phyloP scores from a whole-genome alignment of 495 filamentous ascomycete species.

The Aspergillus cristatus region DNA sequence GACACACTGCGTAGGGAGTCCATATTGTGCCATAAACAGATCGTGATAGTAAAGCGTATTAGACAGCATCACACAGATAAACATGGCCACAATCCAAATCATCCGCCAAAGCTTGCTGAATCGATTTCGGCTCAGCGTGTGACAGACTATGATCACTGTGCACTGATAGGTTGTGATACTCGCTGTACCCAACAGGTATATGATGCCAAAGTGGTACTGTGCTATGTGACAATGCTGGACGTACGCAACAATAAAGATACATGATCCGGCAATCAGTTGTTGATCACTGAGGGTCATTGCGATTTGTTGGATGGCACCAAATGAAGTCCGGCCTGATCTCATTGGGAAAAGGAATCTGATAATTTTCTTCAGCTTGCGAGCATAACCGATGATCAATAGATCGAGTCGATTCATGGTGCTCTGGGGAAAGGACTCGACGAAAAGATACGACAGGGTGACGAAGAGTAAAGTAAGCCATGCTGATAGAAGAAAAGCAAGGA shows the following conservation, averaged over 20 bases:
- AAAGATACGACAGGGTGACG: not conserved
- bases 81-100: too few species aligned
- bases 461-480: not conserved
- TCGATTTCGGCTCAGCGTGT: too few species aligned
- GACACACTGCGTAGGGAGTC: not conserved
- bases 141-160: too few species aligned
- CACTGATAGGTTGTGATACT: too few species aligned
- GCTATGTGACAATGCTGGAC: too few species aligned
- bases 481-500: not conserved
- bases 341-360: not conserved
- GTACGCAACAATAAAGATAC: too few species aligned
- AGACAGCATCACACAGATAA: too few species aligned
- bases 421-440: not conserved
- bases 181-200: too few species aligned
- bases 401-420: not conserved
- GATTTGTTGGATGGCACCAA: not conserved
- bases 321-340: not conserved
- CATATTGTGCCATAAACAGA: not conserved
- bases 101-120: too few species aligned
- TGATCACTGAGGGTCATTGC: not conserved
- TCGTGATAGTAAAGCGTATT: not conserved
- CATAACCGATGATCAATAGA: not conserved
- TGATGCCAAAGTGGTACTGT: too few species aligned
- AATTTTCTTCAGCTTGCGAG: not conserved
- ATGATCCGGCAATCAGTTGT: too few species aligned